Percentiles rank a stretch among this genome's conserved stretches.
Evolutionary conservation across 2,329 filamentous ascomycete genomes (phyloP).

Genomic region (Fusarium subglutinans): DNA sequence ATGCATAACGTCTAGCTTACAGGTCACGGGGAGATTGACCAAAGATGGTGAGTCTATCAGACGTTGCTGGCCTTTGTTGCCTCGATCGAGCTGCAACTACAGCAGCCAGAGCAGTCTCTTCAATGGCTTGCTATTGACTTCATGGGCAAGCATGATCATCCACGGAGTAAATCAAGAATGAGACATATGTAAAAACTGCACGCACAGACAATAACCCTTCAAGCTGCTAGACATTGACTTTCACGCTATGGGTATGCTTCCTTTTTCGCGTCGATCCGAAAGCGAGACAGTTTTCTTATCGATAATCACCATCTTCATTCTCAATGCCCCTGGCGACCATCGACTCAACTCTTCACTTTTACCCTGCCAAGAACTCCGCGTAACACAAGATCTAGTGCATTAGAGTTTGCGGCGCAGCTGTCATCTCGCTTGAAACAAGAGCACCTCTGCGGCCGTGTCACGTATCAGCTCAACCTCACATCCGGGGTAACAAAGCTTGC

Average conservation of each 20-base stretch:
- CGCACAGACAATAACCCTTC: neutral
- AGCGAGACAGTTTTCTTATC: neutral
- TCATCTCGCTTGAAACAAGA: constrained; percentile 24
- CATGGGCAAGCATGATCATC: too few species aligned
- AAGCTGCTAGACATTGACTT: neutral
- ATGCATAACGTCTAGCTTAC: neutral
- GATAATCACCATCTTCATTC: neutral
- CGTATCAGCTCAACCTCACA: neutral
- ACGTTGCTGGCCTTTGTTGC: neutral
- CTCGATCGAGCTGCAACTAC: neutral
- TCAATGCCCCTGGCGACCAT: neutral
- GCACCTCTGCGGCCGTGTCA: constrained; percentile 3
- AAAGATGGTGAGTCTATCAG: neutral
- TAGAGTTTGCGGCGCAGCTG: constrained; percentile 6
- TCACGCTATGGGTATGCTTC: neutral
- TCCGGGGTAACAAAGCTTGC: constrained; percentile 14
- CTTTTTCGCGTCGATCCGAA: neutral
- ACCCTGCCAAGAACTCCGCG: neutral
- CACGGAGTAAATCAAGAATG: neutral
- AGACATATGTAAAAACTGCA: neutral
- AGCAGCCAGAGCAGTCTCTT: neutral
- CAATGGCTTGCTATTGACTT: neutral
- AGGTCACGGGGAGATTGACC: neutral
- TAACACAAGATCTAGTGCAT: neutral
- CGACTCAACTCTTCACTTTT: neutral